phyloP scores from a whole-genome alignment of 31 red algal genomes.

The Pterothamnion heteromorphum region DNA sequence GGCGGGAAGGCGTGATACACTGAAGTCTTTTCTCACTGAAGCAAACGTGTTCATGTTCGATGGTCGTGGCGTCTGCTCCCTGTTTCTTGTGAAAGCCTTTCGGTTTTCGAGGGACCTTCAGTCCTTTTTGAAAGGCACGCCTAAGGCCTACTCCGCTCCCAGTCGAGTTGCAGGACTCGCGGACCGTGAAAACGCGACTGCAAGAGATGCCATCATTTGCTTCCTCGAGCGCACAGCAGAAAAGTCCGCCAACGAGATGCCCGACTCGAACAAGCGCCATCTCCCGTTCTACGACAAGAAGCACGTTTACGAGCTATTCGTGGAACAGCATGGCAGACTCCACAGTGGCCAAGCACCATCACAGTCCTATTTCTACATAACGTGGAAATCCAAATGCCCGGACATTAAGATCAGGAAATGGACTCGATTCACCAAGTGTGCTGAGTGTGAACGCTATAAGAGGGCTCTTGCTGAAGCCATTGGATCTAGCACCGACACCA shows the following conservation, averaged over 20 bases:
- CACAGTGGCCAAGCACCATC: background rate
- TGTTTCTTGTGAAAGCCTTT: background rate
- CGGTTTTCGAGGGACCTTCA: background rate
- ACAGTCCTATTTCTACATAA: background rate
- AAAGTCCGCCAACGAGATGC: background rate
- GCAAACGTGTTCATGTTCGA: background rate
- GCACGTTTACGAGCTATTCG: background rate
- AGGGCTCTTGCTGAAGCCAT: background rate
- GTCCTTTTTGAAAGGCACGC: background rate
- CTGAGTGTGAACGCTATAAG: too few species aligned
- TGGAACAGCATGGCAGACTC: background rate
- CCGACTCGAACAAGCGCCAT: background rate
- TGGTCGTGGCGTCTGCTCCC: background rate
- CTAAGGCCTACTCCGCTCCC: background rate
- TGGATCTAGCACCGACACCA: background rate
- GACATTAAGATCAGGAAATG: background rate
- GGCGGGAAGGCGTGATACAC: background rate
- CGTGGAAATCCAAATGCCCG: background rate
- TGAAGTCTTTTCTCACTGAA: background rate
- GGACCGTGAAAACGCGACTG: background rate
- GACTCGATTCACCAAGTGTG: too few species aligned
- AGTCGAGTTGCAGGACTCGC: background rate
- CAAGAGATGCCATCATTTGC: too few species aligned
- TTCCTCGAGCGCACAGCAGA: background rate
- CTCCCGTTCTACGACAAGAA: background rate